A percentile compares a stretch with the other conserved stretches of the same genome.
Conservation (phyloP, 2,329 filamentous ascomycete species). For the Colletotrichum scovillei region DNA sequence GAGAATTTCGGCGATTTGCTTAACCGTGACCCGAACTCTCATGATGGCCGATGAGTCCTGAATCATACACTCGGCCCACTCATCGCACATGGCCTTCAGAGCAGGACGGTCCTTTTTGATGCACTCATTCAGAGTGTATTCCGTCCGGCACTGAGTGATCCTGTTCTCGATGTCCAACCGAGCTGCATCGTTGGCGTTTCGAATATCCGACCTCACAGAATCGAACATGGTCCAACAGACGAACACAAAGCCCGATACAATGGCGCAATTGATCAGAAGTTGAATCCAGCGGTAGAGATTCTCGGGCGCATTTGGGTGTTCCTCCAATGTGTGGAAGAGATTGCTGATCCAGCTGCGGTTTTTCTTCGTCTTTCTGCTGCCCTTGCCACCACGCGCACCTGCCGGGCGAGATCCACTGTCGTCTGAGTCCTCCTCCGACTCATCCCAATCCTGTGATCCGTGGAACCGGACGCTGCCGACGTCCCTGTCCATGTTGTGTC, state of each 20-base stretch:
- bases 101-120: slow-evolving; percentile 74
- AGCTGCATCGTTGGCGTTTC: slow-evolving; percentile 75
- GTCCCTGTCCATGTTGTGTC: slow-evolving; percentile 62
- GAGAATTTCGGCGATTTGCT: slow-evolving; percentile 91
- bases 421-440: slow-evolving; percentile 63
- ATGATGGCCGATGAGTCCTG: slow-evolving; percentile 83
- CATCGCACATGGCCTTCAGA: slow-evolving; percentile 77
- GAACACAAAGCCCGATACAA: slow-evolving; percentile 69
- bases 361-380: slow-evolving; percentile 27
- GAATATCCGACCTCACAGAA: slow-evolving; percentile 80
- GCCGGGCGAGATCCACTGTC: slow-evolving; percentile 47
- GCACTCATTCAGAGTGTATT: slow-evolving; percentile 84
- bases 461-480: slow-evolving; percentile 62
- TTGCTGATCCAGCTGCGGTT: slow-evolving; percentile 51
- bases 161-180: slow-evolving; percentile 77
- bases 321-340: slow-evolving; percentile 63
- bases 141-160: slow-evolving; percentile 77
- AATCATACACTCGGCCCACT: slow-evolving; percentile 91
- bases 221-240: slow-evolving; percentile 73
- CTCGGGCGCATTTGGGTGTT: slow-evolving; percentile 68
- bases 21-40: slow-evolving; percentile 82
- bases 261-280: slow-evolving; percentile 71
- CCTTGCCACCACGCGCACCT: slow-evolving; percentile 28
- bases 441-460: slow-evolving; percentile 52
- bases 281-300: slow-evolving; percentile 70